Conservation (phyloP, 2,329 filamentous ascomycete genomes). For the Ascosphaera aggregata region DNA sequence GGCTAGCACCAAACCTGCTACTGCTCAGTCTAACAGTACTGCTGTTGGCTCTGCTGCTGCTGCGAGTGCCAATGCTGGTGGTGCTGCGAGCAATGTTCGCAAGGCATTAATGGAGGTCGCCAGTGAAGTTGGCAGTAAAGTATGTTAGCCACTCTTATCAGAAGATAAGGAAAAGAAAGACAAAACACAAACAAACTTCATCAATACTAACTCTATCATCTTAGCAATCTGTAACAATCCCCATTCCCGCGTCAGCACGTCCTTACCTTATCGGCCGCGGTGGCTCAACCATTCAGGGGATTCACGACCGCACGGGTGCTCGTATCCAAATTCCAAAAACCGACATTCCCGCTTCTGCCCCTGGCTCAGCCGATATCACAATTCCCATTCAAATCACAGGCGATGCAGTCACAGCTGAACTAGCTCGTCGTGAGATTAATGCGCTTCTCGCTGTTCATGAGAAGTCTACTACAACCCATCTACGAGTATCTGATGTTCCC, state of each 20-base stretch:
- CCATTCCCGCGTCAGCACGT: slow-evolving; percentile 62
- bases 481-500: slow-evolving; percentile 63
- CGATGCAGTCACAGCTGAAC: slow-evolving; percentile 65
- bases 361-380: slow-evolving; percentile 58
- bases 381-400: slow-evolving; percentile 81
- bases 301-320: slow-evolving; percentile 76
- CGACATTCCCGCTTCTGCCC: slow-evolving; percentile 38
- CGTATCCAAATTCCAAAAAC: slow-evolving; percentile 72
- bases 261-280: slow-evolving; percentile 84
- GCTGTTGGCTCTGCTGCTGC: too few species aligned
- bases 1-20: too few species aligned
- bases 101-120: slow-evolving; percentile 78
- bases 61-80: too few species aligned
- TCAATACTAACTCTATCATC: slow-evolving; percentile 2
- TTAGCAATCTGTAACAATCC: slow-evolving; percentile 45
- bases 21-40: too few species aligned
- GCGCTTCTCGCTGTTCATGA: slow-evolving; percentile 80
- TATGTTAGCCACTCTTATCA: slow-evolving; percentile 18
- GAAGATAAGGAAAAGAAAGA: not conserved
- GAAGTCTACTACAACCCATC: slow-evolving; percentile 56
- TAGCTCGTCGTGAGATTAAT: slow-evolving; percentile 63
- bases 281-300: slow-evolving; percentile 69
- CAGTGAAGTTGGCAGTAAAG: slow-evolving; percentile 67
- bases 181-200: not conserved
- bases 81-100: slow-evolving; percentile 61